A percentile compares a stretch with the other conserved stretches of the same genome.
Evolutionary conservation across 2,329 filamentous ascomycete species (phyloP).

Genomic region (Ophiostoma quercus): DNA sequence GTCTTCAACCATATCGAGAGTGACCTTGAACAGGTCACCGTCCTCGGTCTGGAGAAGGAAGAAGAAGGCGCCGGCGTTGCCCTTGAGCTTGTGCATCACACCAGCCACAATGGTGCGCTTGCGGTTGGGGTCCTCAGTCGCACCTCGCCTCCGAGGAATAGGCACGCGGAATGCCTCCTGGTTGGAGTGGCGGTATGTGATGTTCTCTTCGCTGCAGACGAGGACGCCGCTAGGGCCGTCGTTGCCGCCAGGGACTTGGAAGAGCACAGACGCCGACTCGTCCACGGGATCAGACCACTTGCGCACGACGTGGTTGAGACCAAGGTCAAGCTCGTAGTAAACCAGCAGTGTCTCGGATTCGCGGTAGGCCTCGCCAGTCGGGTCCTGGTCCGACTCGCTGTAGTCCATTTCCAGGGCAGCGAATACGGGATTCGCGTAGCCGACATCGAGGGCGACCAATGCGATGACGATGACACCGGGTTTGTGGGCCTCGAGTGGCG

Average conservation of each 20-base stretch:
- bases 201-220: constrained; percentile 88
- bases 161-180: constrained; percentile 83
- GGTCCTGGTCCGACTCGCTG: constrained; percentile 83
- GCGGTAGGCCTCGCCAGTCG: constrained; percentile 72
- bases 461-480: constrained; percentile 85
- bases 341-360: constrained; percentile 86
- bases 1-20: constrained; percentile 83
- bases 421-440: constrained; percentile 95
- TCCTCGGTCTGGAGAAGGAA: constrained; percentile 94
- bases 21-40: constrained; percentile 97
- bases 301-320: constrained; percentile 92
- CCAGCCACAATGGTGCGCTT: constrained; percentile 84
- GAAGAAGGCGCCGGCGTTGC: constrained; percentile 81
- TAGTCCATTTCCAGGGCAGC: constrained; percentile 93
- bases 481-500: constrained; percentile 92
- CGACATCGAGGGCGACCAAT: constrained; percentile 83
- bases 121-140: constrained; percentile 85
- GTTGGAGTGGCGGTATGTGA: constrained; percentile 96
- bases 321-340: constrained; percentile 95
- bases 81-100: constrained; percentile 95
- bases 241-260: constrained; percentile 89
- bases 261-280: constrained; percentile 79
- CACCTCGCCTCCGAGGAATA: constrained; percentile 78
- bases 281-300: constrained; percentile 96
- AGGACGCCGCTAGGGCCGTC: constrained; percentile 93